A percentile compares a stretch with the other conserved stretches of the same genome.
These are phyloP conservation scores for Verbascum thapsus DNA, from an alignment of 257 asterid genomes.

Conservation along the genomic window DNA sequence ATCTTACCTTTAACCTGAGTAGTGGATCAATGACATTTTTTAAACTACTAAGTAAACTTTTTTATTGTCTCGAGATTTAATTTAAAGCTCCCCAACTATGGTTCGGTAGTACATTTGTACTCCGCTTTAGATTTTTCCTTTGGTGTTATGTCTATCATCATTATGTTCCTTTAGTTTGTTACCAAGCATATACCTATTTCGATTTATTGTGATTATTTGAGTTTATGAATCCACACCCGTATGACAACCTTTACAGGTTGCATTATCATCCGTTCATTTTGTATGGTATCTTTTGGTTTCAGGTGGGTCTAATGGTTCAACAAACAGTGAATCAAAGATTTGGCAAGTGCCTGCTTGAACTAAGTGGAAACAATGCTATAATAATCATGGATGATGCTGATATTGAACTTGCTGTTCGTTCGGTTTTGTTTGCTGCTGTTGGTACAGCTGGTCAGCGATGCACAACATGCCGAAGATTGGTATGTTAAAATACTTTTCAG, in stretches of 20 bases:
- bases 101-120: background rate
- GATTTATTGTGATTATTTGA: too few species aligned
- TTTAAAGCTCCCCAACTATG: too few species aligned
- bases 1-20: background rate
- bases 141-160: background rate
- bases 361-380: slow-evolving; percentile 97
- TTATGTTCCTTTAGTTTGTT: background rate
- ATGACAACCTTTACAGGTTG: too few species aligned
- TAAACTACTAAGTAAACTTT: too few species aligned
- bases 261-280: background rate
- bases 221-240: too few species aligned
- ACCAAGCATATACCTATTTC: too few species aligned
- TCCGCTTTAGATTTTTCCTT: background rate
- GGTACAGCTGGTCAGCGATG: slow-evolving; percentile 99
- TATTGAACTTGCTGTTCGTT: slow-evolving; percentile 85
- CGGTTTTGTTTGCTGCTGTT: slow-evolving; percentile 95
- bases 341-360: slow-evolving; percentile 90
- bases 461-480: slow-evolving; percentile 99
- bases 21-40: background rate
- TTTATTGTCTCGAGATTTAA: too few species aligned
- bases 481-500: slow-evolving; percentile 29
- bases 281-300: slow-evolving; percentile 22
- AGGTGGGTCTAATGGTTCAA: slow-evolving; percentile 96
- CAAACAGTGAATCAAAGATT: slow-evolving; percentile 83
- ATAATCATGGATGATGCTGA: slow-evolving; percentile 97